Percentiles rank a stretch among this genome's conserved stretches.
Conservation (phyloP, 108 stramenopile species). For the Poteriospumella lacustris region DNA sequence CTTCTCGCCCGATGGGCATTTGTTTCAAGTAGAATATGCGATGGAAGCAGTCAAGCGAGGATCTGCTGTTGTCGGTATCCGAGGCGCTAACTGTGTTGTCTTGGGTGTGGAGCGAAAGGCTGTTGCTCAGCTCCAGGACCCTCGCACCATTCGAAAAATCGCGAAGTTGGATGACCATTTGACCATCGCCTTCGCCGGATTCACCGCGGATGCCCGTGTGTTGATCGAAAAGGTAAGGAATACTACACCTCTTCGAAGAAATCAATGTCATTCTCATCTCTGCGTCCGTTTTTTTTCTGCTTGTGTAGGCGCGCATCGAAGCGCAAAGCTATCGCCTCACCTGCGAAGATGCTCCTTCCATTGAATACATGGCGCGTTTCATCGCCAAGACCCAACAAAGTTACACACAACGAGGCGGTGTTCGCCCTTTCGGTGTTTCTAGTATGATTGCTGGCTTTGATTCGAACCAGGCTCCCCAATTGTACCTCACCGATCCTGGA, state of each 20-base stretch:
- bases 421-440: constrained; percentile 97
- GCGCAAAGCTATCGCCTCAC: constrained; percentile 96
- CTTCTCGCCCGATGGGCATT: constrained; percentile 97
- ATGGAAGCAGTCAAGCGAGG: constrained; percentile 98
- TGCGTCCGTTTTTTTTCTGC: constrained; percentile 10
- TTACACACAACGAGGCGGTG: constrained; percentile 98
- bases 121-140: constrained; percentile 87
- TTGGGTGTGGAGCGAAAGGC: constrained; percentile 95
- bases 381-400: constrained; percentile 93
- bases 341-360: constrained; percentile 93
- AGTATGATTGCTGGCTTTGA: constrained; percentile 66
- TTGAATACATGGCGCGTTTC: constrained; percentile 94
- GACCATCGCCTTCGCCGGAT: constrained; percentile 95
- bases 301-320: constrained; percentile 58
- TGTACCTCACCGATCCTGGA: constrained; percentile 95
- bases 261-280: neutral
- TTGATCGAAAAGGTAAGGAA: constrained; percentile 81
- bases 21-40: constrained; percentile 99
- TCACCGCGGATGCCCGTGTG: constrained; percentile 98
- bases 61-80: constrained; percentile 90
- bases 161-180: constrained; percentile 85
- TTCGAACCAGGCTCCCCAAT: constrained; percentile 58
- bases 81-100: constrained; percentile 89
- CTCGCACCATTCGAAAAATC: constrained; percentile 97
- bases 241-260: neutral